Base-by-base conservation (phyloP, 306 rosid species). In the Neltuma alba region DNA sequence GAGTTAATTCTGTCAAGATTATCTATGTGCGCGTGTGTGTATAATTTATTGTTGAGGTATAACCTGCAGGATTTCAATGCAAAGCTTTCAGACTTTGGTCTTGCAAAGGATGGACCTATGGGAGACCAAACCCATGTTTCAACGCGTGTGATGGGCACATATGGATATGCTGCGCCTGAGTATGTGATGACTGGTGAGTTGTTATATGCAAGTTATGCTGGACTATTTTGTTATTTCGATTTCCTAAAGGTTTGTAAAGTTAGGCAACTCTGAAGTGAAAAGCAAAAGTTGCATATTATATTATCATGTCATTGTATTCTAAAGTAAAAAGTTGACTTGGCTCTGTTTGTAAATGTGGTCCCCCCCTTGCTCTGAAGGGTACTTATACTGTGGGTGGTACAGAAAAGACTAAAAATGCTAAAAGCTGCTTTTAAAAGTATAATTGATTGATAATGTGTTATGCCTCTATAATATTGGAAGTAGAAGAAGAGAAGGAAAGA, bases 81-180 rank as follows among this genome's bases (percentile, higher is more conserved):
- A 16, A 93, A 93, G 78, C 93, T 93, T 82, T 93, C 98, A 44
- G 98, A 93, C 82, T 93, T 93, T 55, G 98, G 98, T 75, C 98
- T 93, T 77, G 98, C 98, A 48, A 93, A 93, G 92, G 98, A 93
- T 85, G 98, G 98, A 42, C 98, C 98, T 1, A 90, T 93, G 92
- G 98, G 98, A 38, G 98, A 93, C 81, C 98, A 93, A 84, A 93
- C 98, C 83, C 98, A 93, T 84, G 98, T 93, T 80, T 93, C 98
- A 77, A 93, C 98, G 54, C 83, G 98, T 74, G 98, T 93, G 84
- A 93, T 93, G 98, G 98, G 98, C 60, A 93, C 98, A 18, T 91
- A 93, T 40, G 98, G 98, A 79, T 93, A 93, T 84, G 97, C 97
- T 79, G 98, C 98, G 40, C 98, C 98, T 0, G 98, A 93, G 87